Evolutionary conservation across 768 basidiomycete genomes (phyloP).

Genomic region (Mycena sanguinolenta): DNA sequence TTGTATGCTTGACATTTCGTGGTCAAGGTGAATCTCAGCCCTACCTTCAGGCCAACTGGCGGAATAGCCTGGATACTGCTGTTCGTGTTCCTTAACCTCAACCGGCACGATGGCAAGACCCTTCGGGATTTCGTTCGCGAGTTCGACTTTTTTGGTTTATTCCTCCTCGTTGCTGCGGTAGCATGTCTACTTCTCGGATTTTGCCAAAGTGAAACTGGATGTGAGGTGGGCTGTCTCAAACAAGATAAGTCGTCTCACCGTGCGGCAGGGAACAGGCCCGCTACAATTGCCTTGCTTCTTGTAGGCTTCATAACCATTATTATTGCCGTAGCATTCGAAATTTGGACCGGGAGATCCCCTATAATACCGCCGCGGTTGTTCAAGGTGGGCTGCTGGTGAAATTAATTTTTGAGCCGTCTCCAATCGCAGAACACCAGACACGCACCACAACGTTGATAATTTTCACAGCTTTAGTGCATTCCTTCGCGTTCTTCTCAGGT

Average conservation of each 20-base stretch:
- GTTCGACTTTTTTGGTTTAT: constrained; percentile 81
- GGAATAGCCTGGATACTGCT: constrained; percentile 72
- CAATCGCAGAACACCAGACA: constrained; percentile 57
- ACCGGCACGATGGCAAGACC: constrained; percentile 73
- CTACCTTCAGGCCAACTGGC: constrained; percentile 71
- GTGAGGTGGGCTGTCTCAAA: constrained; percentile 53
- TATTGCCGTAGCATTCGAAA: constrained; percentile 67
- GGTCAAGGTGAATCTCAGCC: not conserved
- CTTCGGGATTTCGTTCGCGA: constrained; percentile 67
- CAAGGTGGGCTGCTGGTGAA: constrained; percentile 54
- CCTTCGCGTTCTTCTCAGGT: constrained; percentile 72
- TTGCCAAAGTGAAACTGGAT: constrained; percentile 73
- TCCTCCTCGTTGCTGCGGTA: constrained; percentile 73
- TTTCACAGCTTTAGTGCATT: constrained; percentile 72
- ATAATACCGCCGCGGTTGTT: constrained; percentile 84
- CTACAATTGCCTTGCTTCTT: constrained; percentile 73
- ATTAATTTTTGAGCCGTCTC: not conserved
- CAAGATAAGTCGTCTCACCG: not conserved
- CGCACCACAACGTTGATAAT: constrained; percentile 78
- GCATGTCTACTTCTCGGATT: constrained; percentile 80
- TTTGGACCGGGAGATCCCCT: constrained; percentile 71
- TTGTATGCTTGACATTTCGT: constrained; percentile 55
- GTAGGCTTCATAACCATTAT: constrained; percentile 69
- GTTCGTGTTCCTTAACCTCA: constrained; percentile 82
- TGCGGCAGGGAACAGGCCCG: constrained; percentile 63